Evolutionary conservation across 371 early-diverging fungal genomes (phyloP).

Genomic region (Syncephalis plumigaleata): DNA sequence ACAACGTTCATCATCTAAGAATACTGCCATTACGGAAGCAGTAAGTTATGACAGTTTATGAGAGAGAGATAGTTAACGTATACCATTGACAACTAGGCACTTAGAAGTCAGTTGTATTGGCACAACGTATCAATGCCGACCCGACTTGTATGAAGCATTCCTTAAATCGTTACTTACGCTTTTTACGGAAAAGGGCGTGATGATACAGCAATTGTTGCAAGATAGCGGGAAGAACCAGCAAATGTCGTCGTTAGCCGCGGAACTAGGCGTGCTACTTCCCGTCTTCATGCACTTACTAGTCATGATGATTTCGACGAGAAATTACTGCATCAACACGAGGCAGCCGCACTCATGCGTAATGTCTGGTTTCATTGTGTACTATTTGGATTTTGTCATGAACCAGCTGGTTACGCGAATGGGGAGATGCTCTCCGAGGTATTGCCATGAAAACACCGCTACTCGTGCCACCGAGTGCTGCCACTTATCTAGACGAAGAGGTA

Average conservation of each 20-base stretch:
- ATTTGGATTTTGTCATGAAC: conserved; percentile 54
- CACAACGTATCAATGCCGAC: conserved; percentile 25
- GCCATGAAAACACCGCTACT: conserved; percentile 78
- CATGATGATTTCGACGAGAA: conserved; percentile 42
- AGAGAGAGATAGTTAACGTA: neutral
- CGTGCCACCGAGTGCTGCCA: conserved; percentile 43
- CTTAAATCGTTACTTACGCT: conserved; percentile 31
- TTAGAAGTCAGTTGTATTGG: conserved; percentile 23
- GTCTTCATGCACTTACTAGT: conserved; percentile 38
- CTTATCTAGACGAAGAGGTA: conserved; percentile 77
- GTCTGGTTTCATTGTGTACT: conserved; percentile 79
- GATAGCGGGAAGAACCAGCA: conserved; percentile 26
- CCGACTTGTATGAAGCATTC: conserved; percentile 34
- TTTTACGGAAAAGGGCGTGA: conserved; percentile 56
- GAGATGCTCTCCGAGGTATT: conserved; percentile 38
- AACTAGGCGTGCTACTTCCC: conserved; percentile 45
- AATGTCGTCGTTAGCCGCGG: conserved; percentile 28
- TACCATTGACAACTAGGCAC: conserved; percentile 11
- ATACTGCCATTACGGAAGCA: conserved; percentile 23
- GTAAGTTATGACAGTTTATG: conserved; percentile 12
- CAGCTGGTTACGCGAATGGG: conserved; percentile 67
- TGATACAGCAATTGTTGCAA: conserved; percentile 26
- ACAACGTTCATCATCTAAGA: conserved; percentile 23
- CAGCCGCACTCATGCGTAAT: conserved; percentile 57
- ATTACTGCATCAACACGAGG: conserved; percentile 36